Percentiles rank a stretch among this genome's conserved stretches.
These are phyloP conservation scores for Lasiodiplodia hormozganensis DNA, from an alignment of 2,329 filamentous ascomycete species.

Conservation along the genomic window DNA sequence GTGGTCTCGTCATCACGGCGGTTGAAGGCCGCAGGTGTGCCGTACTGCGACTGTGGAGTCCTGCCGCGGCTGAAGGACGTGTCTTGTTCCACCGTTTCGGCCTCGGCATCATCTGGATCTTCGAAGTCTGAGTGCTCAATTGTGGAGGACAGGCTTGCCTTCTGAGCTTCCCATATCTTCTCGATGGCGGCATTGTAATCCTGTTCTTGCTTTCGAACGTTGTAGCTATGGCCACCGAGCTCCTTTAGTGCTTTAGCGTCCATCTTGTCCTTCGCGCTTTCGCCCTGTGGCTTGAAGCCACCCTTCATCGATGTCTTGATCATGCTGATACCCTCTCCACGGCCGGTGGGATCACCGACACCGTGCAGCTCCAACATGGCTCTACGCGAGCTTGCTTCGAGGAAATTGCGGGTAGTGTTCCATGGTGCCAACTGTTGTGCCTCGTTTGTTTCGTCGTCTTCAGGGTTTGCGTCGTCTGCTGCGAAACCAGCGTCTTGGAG, in stretches of 20 bases:
- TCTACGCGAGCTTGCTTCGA: conserved; percentile 91
- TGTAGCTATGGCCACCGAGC: conserved; percentile 90
- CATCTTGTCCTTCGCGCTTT: conserved; percentile 86
- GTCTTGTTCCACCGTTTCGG: conserved; percentile 47
- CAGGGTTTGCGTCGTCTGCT: conserved; percentile 67
- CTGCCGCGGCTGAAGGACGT: conserved; percentile 53
- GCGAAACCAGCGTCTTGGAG: conserved; percentile 91
- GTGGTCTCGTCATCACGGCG: conserved; percentile 73
- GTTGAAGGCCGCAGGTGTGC: conserved; percentile 62
- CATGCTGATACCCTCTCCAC: conserved; percentile 94
- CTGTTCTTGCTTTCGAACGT: conserved; percentile 91
- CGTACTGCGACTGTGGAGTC: conserved; percentile 71
- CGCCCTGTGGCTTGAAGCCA: conserved; percentile 88
- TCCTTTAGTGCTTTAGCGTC: conserved; percentile 75
- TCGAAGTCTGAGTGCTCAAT: conserved; percentile 79
- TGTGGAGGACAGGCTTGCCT: conserved; percentile 74
- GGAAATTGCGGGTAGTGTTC: conserved; percentile 96
- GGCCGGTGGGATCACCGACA: conserved; percentile 91
- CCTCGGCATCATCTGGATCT: conserved; percentile 64
- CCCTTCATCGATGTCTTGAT: conserved; percentile 99
- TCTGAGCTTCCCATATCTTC: conserved; percentile 91
- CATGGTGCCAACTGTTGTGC: conserved; percentile 86
- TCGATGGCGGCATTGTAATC: conserved; percentile 91
- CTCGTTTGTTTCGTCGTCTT: conserved; percentile 72
- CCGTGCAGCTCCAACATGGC: conserved; percentile 96